Conservation (phyloP, 2,329 filamentous ascomycete genomes). For the Verticillium tricorpus region DNA sequence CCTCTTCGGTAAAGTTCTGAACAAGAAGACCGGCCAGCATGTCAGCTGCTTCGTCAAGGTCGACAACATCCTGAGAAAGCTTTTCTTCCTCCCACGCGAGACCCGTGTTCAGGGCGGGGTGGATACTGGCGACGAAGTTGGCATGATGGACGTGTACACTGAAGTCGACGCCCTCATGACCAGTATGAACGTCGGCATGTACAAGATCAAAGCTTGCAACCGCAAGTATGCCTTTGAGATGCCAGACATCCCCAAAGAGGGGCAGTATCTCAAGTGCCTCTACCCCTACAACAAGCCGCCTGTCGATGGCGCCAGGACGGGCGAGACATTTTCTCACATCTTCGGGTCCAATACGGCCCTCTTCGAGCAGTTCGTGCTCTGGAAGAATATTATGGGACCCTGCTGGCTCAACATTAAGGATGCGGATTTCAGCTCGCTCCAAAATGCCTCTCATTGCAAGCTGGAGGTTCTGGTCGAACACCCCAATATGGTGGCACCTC, state of each 20-base stretch:
- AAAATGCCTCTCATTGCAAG: constrained; percentile 96
- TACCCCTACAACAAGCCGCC: constrained; percentile 80
- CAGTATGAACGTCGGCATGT: constrained; percentile 76
- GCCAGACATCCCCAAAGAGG: constrained; percentile 78
- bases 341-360: constrained; percentile 91
- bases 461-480: constrained; percentile 80
- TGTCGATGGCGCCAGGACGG: constrained; percentile 64
- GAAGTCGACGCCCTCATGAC: constrained; percentile 90
- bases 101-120: constrained; percentile 50
- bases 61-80: constrained; percentile 87
- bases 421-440: constrained; percentile 76
- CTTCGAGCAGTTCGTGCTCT: constrained; percentile 97
- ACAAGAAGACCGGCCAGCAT: constrained; percentile 73
- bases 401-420: constrained; percentile 93
- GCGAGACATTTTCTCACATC: constrained; percentile 88
- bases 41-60: constrained; percentile 95
- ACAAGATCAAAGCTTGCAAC: constrained; percentile 87
- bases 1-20: constrained; percentile 92
- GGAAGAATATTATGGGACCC: constrained; percentile 98
- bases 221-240: constrained; percentile 97
- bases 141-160: constrained; percentile 83
- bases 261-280: constrained; percentile 89
- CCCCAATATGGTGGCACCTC: constrained; percentile 67
- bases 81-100: constrained; percentile 87
- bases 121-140: constrained; percentile 72